A percentile compares a stretch with the other conserved stretches of the same genome.
These are phyloP conservation scores for Perkinsus olseni DNA, from an alignment of 169 alveolate species.

Conservation along the genomic window DNA sequence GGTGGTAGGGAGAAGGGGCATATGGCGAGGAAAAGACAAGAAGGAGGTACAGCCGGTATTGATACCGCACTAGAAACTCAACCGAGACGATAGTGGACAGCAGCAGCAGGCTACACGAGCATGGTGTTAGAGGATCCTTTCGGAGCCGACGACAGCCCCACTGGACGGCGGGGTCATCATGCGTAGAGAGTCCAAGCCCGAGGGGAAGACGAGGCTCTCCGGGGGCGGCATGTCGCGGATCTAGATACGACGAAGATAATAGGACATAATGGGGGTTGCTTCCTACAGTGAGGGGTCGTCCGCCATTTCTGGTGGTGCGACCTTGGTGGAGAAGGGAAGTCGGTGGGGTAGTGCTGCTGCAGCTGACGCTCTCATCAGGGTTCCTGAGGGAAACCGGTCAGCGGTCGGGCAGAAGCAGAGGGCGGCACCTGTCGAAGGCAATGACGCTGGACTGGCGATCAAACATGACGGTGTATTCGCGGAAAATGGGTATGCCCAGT, in stretches of 20 bases:
- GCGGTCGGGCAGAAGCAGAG: not conserved
- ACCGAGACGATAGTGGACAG: not conserved
- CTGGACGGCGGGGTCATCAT: not conserved
- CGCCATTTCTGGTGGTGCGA: not conserved
- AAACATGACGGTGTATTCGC: not conserved
- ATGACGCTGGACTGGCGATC: not conserved
- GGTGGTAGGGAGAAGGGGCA: no score
- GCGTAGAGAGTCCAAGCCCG: not conserved
- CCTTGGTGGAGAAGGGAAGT: not conserved
- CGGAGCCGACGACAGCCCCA: not conserved
- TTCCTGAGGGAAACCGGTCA: not conserved
- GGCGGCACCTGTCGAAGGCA: not conserved
- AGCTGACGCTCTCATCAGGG: not conserved
- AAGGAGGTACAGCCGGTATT: no score
- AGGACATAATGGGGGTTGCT: not conserved
- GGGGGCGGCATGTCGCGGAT: not conserved
- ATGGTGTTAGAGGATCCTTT: not conserved
- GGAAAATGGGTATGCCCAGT: not conserved
- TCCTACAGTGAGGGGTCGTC: not conserved
- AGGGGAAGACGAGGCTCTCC: not conserved
- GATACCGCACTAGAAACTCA: not conserved
- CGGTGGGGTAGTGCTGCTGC: not conserved
- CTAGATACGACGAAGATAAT: not conserved
- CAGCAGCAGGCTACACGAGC: not conserved
- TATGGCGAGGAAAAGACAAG: no score